Percentiles rank a stretch among this genome's conserved stretches.
Evolutionary conservation across 2,329 filamentous ascomycete genomes (phyloP).

Genomic region (Exophiala sideris): DNA sequence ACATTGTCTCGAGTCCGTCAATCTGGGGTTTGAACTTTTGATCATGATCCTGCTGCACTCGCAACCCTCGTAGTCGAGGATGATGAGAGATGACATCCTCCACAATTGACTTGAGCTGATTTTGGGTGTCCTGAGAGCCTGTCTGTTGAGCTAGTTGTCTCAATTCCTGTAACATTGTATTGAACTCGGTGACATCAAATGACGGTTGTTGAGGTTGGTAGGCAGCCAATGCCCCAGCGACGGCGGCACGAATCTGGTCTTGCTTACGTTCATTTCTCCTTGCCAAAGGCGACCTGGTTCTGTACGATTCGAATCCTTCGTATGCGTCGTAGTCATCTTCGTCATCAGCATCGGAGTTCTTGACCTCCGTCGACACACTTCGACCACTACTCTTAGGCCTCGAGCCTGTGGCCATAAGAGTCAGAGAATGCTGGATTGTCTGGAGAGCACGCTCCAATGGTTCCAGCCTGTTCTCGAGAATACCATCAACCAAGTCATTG

Average conservation of each 20-base stretch:
- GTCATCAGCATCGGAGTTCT: conserved; percentile 88
- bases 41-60: conserved; percentile 49
- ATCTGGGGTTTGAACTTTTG: conserved; percentile 56
- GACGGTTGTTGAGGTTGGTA: conserved; percentile 36
- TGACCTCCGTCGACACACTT: conserved; percentile 65
- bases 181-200: conserved; percentile 38
- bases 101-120: conserved; percentile 60
- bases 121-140: conserved; percentile 30
- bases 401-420: conserved; percentile 54
- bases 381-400: conserved; percentile 59
- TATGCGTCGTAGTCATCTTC: conserved; percentile 69
- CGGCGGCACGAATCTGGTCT: conserved; percentile 56
- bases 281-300: conserved; percentile 69
- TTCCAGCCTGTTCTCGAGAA: conserved; percentile 71
- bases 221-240: conserved; percentile 63
- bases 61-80: conserved; percentile 51
- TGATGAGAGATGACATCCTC: conserved; percentile 61
- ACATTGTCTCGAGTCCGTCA: conserved; percentile 65
- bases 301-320: conserved; percentile 51
- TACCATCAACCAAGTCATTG: conserved; percentile 75
- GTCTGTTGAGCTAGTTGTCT: conserved; percentile 28
- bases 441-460: conserved; percentile 78
- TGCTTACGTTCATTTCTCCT: conserved; percentile 62
- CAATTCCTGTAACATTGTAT: conserved; percentile 37
- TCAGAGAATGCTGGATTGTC: conserved; percentile 68